A percentile compares a stretch with the other conserved stretches of the same genome.
Conservation (phyloP, 2,329 filamentous ascomycete genomes). For the Aureobasidium sp. region DNA sequence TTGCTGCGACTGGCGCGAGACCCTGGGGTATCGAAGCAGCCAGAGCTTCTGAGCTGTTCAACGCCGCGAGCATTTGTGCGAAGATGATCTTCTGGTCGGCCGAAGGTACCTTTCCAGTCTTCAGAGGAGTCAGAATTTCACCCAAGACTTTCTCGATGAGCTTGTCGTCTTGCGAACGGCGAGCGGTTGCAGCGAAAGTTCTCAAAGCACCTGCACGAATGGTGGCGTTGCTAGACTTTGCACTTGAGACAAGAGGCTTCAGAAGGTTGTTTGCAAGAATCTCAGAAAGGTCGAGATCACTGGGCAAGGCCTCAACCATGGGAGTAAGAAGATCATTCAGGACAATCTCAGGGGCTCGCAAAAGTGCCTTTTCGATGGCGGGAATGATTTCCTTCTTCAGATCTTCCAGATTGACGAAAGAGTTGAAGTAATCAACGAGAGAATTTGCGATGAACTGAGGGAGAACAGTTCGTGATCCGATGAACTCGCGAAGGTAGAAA, state of each 20-base stretch:
- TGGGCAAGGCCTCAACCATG: slow-evolving; percentile 61
- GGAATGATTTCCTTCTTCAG: slow-evolving; percentile 68
- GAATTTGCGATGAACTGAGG: slow-evolving; percentile 64
- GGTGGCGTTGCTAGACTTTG: slow-evolving; percentile 76
- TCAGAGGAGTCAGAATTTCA: slow-evolving; percentile 72
- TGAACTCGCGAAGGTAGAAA: slow-evolving; percentile 78
- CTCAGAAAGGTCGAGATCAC: slow-evolving; percentile 66
- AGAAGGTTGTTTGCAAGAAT: slow-evolving; percentile 63
- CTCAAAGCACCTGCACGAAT: slow-evolving; percentile 69
- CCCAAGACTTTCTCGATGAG: slow-evolving; percentile 61
- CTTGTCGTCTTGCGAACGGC: slow-evolving; percentile 49
- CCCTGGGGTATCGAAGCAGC: slow-evolving; percentile 59
- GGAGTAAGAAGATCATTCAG: slow-evolving; percentile 69
- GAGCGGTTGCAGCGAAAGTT: slow-evolving; percentile 64
- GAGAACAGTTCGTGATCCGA: slow-evolving; percentile 67
- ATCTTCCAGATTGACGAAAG: slow-evolving; percentile 66
- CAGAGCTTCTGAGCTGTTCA: slow-evolving; percentile 52
- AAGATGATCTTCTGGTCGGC: slow-evolving; percentile 79
- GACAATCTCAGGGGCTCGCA: slow-evolving; percentile 85
- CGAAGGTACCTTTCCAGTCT: slow-evolving; percentile 71
- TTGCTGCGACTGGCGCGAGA: slow-evolving; percentile 60
- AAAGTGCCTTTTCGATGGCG: slow-evolving; percentile 75
- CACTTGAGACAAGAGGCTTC: slow-evolving; percentile 80
- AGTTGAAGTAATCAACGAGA: slow-evolving; percentile 71
- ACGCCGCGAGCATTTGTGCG: slow-evolving; percentile 65